phyloP scores from a whole-genome alignment of 345 rosid genomes.

The Sisymbrium irio region DNA sequence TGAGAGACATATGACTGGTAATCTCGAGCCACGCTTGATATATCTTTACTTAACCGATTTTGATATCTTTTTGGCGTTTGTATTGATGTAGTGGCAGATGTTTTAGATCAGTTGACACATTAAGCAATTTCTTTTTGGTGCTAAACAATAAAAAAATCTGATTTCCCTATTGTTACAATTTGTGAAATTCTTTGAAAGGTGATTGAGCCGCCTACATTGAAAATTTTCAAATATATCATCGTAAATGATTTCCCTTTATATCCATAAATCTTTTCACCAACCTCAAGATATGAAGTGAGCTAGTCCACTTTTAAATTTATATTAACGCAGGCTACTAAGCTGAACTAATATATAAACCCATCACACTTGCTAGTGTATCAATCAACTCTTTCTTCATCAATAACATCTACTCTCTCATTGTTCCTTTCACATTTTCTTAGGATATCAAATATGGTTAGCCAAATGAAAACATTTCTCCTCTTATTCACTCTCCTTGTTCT shows the following conservation, averaged over 20 bases:
- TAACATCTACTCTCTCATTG: background rate
- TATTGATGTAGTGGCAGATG: too few species aligned
- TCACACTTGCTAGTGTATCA: background rate
- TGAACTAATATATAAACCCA: slow-evolving; percentile 22
- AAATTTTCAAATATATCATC: background rate
- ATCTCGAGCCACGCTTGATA: too few species aligned
- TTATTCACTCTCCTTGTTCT: slow-evolving; percentile 17
- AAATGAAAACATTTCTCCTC: slow-evolving; percentile 16
- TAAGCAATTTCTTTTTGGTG: too few species aligned
- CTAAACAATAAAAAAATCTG: too few species aligned
- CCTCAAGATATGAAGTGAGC: too few species aligned
- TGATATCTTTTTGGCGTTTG: too few species aligned
- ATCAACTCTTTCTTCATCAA: slow-evolving; percentile 2
- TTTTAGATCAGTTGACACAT: too few species aligned
- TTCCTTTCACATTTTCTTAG: background rate
- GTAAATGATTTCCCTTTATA: background rate
- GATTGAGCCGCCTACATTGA: slow-evolving; percentile 31
- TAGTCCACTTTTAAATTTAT: slow-evolving; percentile 20
- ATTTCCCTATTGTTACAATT: background rate
- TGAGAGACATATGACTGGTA: too few species aligned
- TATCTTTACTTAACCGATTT: too few species aligned
- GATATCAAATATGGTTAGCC: background rate
- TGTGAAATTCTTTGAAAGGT: slow-evolving; percentile 23
- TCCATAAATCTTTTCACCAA: too few species aligned
- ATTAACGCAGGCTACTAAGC: too few species aligned